Base-by-base conservation (phyloP, 306 rosid species). In the Hylodesmum podocarpum region DNA sequence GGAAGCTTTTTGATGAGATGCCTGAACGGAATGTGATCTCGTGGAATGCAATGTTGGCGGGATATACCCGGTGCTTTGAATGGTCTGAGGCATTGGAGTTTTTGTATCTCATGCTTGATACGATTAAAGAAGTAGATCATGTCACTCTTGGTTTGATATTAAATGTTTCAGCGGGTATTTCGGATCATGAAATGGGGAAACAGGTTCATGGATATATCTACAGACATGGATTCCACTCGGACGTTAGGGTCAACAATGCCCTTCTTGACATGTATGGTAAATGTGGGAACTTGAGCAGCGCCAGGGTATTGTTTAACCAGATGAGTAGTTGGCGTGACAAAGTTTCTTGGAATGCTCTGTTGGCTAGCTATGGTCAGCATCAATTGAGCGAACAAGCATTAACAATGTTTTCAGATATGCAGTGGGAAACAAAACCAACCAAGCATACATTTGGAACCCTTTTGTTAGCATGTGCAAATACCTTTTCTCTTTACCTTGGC, bases 1-100 rank as follows among this genome's bases (percentile, higher is more conserved):
- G 91, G 63, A 69, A 72, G 74, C 80, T 86, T 47, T 92, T 89
- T 39, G 72, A 92, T 76, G 77, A 84, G 74, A 92, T 89, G 97
- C 91, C 89, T 12, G 88, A 89, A 65, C 80, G 87, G 39, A 88
- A 88, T 85, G 87, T 92, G 83, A 61, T 92, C 25, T 85, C 93
- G 6, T 89, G 97, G 97, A 92, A 92, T 85, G 90, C 93, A 43
- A 89, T 92, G 97, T 64, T 92, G 84, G 87, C 83, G 0, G 93
- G 97, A 29, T 89, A 92, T 75, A 72, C 66, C 15, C 59, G 46
- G 44, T 77, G 59, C 44, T 75, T n/a, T 58, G 71, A 86, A 43
- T 89, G 87, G 89, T 82, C 59, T 37, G 77, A 87, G 76, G 97
- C 93, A 4, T 68, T 88, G 8, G 78, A 82, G 64, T 89, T 88